Evolutionary conservation across 169 alveolate genomes (phyloP).

Genomic region (Neospora caninum): DNA sequence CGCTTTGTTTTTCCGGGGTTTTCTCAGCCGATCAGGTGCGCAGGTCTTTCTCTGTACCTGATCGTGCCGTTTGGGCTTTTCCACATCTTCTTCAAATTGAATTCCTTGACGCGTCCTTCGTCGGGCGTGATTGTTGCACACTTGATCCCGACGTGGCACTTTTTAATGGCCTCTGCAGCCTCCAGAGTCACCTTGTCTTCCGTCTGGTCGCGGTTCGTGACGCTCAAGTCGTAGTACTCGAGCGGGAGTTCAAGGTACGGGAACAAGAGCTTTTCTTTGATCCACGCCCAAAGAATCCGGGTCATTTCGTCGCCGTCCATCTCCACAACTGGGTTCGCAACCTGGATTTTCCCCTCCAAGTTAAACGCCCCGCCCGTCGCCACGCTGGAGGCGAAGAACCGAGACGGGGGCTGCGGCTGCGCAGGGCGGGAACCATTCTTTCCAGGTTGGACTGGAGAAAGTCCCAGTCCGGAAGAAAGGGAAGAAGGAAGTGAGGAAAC

Average conservation of each 20-base stretch:
- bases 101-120: conserved; percentile 94
- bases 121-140: conserved; percentile 98
- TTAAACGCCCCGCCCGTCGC: conserved; percentile 43
- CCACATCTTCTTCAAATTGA: conserved; percentile 94
- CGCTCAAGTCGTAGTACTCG: conserved; percentile 91
- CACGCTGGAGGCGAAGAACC: neutral
- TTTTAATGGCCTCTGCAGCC: conserved; percentile 93
- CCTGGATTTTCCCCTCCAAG: conserved; percentile 74
- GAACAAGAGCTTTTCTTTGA: conserved; percentile 90
- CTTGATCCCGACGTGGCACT: conserved; percentile 92
- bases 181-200: conserved; percentile 95
- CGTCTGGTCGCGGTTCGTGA: conserved; percentile 90
- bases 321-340: conserved; percentile 91
- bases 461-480: neutral
- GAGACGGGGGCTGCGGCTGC: neutral
- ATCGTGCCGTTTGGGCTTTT: conserved; percentile 96
- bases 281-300: conserved; percentile 92
- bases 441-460: neutral
- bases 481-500: neutral
- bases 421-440: no score
- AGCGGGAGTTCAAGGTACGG: conserved; percentile 92
- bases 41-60: conserved; percentile 67
- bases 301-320: conserved; percentile 97
- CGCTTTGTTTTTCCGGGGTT: no score
- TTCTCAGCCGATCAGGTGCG: neutral